phyloP scores from a whole-genome alignment of 192 early-diverging fungal genomes.

The Diversispora eburnea region DNA sequence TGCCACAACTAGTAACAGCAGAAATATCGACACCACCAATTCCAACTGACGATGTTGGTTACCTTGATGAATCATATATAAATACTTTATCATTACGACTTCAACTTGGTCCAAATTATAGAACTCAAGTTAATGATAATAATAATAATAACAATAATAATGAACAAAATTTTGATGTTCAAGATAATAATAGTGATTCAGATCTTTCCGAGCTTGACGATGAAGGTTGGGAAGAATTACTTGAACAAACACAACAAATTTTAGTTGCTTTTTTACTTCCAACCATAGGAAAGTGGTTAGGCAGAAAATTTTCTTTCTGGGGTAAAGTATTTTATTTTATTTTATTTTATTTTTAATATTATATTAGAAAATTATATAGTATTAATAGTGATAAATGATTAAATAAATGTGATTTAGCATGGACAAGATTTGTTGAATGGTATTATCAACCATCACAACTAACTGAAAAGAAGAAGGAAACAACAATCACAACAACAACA shows the following conservation, averaged over 20 bases:
- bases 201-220: conserved; percentile 9
- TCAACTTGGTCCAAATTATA: neutral
- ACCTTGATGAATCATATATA: conserved; percentile 21
- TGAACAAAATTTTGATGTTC: neutral
- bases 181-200: neutral
- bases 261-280: conserved; percentile 19
- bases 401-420: neutral
- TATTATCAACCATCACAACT: conserved; percentile 16
- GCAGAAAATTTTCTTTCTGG: conserved; percentile 28
- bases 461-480: neutral
- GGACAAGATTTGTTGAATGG: conserved; percentile 25
- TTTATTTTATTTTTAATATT: neutral
- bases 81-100: neutral
- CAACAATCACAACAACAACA: neutral
- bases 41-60: conserved; percentile 16
- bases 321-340: neutral
- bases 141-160: neutral
- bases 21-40: neutral
- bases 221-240: conserved; percentile 16
- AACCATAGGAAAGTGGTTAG: conserved; percentile 11
- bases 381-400: neutral
- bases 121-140: too few relatives aligned
- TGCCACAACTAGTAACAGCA: neutral
- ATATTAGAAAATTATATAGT: neutral
- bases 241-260: conserved; percentile 1